Conservation (phyloP, 768 basidiomycete species). For the Amanita rimosa region DNA sequence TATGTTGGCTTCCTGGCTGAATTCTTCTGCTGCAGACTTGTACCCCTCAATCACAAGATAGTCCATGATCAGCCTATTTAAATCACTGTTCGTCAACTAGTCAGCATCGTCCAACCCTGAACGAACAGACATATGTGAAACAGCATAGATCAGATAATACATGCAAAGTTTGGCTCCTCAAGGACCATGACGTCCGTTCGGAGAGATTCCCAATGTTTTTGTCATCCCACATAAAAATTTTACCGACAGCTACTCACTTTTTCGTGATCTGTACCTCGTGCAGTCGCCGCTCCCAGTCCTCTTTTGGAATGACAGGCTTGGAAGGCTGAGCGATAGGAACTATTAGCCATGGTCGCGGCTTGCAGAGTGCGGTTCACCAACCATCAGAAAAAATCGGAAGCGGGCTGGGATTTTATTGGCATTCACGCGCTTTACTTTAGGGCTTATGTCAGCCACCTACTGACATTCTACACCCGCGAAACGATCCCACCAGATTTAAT, state of each 20-base stretch:
- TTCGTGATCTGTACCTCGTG: constrained; percentile 79
- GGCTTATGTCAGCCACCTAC: neutral
- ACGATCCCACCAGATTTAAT: constrained; percentile 75
- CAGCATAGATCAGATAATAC: constrained; percentile 66
- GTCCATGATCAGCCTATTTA: constrained; percentile 92
- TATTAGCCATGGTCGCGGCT: neutral
- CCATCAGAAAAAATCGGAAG: constrained; percentile 19
- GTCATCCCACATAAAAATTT: constrained; percentile 44
- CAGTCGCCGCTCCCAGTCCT: constrained; percentile 81
- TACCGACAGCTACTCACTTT: constrained; percentile 51
- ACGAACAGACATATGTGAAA: neutral
- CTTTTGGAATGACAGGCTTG: constrained; percentile 53
- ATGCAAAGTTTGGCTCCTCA: constrained; percentile 71
- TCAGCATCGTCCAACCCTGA: constrained; percentile 12
- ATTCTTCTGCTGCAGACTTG: constrained; percentile 92
- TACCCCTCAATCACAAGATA: constrained; percentile 98
- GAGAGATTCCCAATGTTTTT: constrained; percentile 98
- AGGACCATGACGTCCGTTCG: constrained; percentile 36
- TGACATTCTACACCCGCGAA: constrained; percentile 37
- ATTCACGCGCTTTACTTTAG: neutral
- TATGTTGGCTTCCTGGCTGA: constrained; percentile 80
- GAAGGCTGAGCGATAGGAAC: constrained; percentile 22
- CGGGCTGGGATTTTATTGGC: constrained; percentile 3
- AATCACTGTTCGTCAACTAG: constrained; percentile 47
- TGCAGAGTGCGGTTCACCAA: constrained; percentile 14